Conservation (phyloP, 495 filamentous ascomycete species). For the Podospora pseudopauciseta region DNA sequence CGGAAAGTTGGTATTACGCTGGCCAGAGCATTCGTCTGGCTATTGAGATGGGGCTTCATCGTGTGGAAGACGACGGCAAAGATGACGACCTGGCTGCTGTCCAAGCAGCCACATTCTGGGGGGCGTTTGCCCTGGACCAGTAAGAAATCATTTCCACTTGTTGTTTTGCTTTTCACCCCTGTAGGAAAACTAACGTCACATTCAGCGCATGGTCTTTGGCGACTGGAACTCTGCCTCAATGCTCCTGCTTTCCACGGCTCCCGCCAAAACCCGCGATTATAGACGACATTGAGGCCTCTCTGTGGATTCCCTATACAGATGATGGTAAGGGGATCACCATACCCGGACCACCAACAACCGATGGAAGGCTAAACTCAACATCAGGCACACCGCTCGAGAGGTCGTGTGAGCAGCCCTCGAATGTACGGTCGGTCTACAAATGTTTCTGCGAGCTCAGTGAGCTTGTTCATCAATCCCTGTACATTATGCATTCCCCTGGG, state of each 20-base stretch:
- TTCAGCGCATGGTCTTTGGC: constrained; percentile 60
- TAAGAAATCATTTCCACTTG: constrained; percentile 35
- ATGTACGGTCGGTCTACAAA: constrained; percentile 56
- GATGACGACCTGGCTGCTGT: constrained; percentile 57
- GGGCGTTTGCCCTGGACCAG: constrained; percentile 67
- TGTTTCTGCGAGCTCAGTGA: constrained; percentile 64
- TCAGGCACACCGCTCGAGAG: constrained; percentile 45
- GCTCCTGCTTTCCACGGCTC: constrained; percentile 53
- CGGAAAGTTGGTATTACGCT: constrained; percentile 64
- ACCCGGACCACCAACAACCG: background rate
- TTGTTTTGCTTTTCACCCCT: background rate
- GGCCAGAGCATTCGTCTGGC: constrained; percentile 63
- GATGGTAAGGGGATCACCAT: constrained; percentile 41
- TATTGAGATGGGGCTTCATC: constrained; percentile 63
- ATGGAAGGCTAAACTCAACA: constrained; percentile 19
- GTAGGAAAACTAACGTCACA: constrained; percentile 25
- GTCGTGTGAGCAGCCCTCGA: constrained; percentile 51
- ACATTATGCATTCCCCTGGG: constrained; percentile 59
- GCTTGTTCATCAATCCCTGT: constrained; percentile 62
- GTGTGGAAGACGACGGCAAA: constrained; percentile 37
- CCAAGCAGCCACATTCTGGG: constrained; percentile 68
- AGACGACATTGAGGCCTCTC: constrained; percentile 49
- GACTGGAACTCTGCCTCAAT: constrained; percentile 60
- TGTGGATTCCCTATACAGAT: constrained; percentile 59
- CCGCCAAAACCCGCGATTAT: constrained; percentile 56